Percentiles rank a stretch among this genome's conserved stretches.
phyloP scores from a whole-genome alignment of 345 rosid genomes.

The Odontarrhena argentea region DNA sequence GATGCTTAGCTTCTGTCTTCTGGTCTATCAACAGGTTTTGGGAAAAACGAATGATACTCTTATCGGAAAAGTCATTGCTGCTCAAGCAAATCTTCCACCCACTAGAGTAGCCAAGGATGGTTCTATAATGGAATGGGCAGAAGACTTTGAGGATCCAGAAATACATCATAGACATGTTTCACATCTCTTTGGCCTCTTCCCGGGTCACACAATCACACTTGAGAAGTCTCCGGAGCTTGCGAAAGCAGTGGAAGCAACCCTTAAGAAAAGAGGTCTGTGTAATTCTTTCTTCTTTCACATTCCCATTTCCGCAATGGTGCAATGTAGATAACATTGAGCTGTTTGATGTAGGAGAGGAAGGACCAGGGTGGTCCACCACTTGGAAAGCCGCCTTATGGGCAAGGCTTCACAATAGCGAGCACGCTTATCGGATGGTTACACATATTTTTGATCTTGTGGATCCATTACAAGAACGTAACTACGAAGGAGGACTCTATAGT shows the following conservation, averaged over 20 bases:
- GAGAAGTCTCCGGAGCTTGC: conserved; percentile 74
- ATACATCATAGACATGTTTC: conserved; percentile 83
- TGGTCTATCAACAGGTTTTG: conserved; percentile 53
- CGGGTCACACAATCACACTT: conserved; percentile 76
- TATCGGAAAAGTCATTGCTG: conserved; percentile 55
- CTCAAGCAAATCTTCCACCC: conserved; percentile 70
- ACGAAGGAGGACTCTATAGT: conserved; percentile 79
- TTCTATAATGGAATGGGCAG: conserved; percentile 97
- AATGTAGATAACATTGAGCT: not conserved
- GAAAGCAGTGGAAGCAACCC: conserved; percentile 70
- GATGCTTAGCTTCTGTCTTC: conserved; percentile 24
- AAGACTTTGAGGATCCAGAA: conserved; percentile 84
- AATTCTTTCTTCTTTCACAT: conserved; percentile 6
- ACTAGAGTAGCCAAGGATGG: conserved; percentile 73
- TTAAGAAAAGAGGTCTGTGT: conserved; percentile 72
- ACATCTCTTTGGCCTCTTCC: conserved; percentile 89
- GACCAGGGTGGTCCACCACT: conserved; percentile 94
- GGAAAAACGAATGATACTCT: conserved; percentile 60
- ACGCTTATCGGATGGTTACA: conserved; percentile 73
- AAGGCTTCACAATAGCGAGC: conserved; percentile 68
- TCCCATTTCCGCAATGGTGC: not conserved
- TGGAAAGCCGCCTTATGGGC: conserved; percentile 97
- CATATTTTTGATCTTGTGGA: conserved; percentile 75
- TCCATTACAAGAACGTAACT: conserved; percentile 61
- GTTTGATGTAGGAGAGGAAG: conserved; percentile 72